Base-by-base conservation (phyloP, 2,329 filamentous ascomycete species). In the Xylariaceae sp. region DNA sequence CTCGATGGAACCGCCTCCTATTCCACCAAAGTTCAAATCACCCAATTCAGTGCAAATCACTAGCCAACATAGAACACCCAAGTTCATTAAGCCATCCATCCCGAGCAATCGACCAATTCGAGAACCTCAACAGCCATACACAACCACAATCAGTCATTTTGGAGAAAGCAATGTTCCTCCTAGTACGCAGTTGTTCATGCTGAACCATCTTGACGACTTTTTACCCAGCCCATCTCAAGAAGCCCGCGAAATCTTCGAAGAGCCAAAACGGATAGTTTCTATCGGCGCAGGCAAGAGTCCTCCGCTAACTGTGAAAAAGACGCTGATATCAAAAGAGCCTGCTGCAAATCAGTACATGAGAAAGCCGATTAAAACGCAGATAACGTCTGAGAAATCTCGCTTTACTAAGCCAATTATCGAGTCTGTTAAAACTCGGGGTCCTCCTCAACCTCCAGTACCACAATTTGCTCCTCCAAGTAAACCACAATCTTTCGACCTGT, bases 221-320 rank as follows among this genome's bases (percentile, higher is more conserved):
- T 75, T 80, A 36, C 76, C 76, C 1, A 75, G 71, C n/a, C 68
- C 75, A 0, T 79, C 76, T 0, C 79, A 83, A 54, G 74, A 79
- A 56, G 67, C 69, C 6, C 67, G 71, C 16, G 78, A 82, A 56
- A 61, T 82, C 3, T 58, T 66, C 2, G 71, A 73, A 23, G 68
- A 74, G 33, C 54, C 50, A 32, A 37, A 21, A 29, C 6, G 42
- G 34, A 33, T 38, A 12, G 7, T 37, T 16, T 4, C 10, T 33
- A 4, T 16, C 19, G n/a, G 19, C 3, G 37, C 19, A 6, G 21
- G 7, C 25, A 17, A 16, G 23, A 3, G n/a, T 1, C 16, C 25
- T 7, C 33, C 27, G 8, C 6, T 21, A 32, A 37, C 16, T 5
- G 27, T 27, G 29, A 22, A 25, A 6, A 43, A 17, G 5, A 16